Conservation (phyloP, 225 moss, liverwort and hornwort genomes). For the Pseudoscleropodium purum region DNA sequence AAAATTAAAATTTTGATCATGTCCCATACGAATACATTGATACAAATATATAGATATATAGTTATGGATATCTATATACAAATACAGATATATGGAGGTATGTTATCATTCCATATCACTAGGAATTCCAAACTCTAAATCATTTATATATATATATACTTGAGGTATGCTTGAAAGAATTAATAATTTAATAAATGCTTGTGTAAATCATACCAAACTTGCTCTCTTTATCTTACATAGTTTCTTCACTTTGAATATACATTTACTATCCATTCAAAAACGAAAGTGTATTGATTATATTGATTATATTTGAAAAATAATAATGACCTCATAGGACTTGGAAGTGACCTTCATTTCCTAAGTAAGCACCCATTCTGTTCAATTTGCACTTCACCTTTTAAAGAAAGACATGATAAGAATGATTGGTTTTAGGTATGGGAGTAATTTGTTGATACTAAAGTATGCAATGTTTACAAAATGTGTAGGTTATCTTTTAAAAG, state of each 20-base stretch:
- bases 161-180: not conserved
- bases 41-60: not conserved
- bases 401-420: not conserved
- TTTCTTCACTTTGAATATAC: not conserved
- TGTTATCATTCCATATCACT: not conserved
- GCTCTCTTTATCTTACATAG: not conserved
- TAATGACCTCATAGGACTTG: not conserved
- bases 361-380: fast-evolving
- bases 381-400: not conserved
- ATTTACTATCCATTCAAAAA: not conserved
- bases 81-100: not conserved
- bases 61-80: not conserved
- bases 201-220: not conserved
- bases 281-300: not conserved
- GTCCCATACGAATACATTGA: fast-evolving
- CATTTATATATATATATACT: not conserved
- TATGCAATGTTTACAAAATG: not conserved
- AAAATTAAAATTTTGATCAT: not conserved
- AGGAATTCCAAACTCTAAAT: not conserved
- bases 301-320: not conserved
- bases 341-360: not conserved
- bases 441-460: not conserved
- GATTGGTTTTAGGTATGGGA: not conserved
- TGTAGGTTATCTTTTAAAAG: not conserved
- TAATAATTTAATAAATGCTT: not conserved